phyloP scores from a whole-genome alignment of 2,329 filamentous ascomycete species.

The Metarhizium humberi region DNA sequence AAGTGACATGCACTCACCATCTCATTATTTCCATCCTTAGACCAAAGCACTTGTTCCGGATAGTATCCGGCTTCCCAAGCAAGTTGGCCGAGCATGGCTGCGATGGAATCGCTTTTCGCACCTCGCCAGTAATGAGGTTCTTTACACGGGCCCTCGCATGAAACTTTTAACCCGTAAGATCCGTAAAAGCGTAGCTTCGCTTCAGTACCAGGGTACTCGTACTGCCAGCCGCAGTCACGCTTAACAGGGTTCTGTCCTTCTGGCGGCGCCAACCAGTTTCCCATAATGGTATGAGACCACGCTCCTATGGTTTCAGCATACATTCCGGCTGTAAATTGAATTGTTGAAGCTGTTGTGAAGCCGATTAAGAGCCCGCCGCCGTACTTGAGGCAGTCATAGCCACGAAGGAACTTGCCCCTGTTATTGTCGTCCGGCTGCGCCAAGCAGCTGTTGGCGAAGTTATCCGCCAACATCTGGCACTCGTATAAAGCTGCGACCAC shows the following conservation, averaged over 20 bases:
- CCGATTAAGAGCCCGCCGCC: neutral
- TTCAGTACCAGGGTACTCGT: neutral
- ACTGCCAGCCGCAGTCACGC: neutral
- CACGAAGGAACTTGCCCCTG: neutral
- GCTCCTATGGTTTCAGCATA: neutral
- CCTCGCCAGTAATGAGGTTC: neutral
- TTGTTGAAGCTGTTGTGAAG: neutral
- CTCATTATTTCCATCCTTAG: neutral
- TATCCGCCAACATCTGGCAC: neutral
- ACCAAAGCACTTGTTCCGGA: neutral
- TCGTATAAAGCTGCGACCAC: neutral
- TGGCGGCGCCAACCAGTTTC: neutral
- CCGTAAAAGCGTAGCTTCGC: neutral
- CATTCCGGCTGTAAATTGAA: neutral
- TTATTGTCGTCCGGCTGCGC: neutral
- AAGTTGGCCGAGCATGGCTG: neutral
- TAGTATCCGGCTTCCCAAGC: neutral
- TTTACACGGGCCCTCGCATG: neutral
- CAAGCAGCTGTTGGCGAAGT: neutral
- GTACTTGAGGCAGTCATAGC: neutral
- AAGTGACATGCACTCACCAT: neutral
- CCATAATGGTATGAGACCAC: neutral
- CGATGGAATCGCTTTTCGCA: neutral
- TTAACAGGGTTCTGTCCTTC: neutral
- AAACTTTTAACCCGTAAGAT: neutral